A percentile compares a stretch with the other conserved stretches of the same genome.
phyloP scores from a whole-genome alignment of 208 protist species.

The Wallacemonas sp. region DNA sequence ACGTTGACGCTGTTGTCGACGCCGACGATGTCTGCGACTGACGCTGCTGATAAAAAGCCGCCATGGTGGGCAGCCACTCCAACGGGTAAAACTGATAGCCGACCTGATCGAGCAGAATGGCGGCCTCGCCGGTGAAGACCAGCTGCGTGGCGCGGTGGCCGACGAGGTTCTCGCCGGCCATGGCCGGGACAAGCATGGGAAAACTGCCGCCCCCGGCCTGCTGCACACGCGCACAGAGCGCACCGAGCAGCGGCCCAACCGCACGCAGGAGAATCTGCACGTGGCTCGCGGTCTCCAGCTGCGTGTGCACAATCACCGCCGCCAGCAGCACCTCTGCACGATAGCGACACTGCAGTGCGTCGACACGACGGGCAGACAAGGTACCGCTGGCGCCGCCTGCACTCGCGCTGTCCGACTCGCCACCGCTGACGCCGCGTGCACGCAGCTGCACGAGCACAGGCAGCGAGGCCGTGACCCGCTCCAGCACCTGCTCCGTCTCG shows the following conservation, averaged over 20 bases:
- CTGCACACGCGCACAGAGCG: constrained; percentile 21
- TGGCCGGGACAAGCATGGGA: constrained; percentile 22
- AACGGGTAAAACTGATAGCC: constrained; percentile 85
- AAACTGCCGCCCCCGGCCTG: constrained; percentile 23
- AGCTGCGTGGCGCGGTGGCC: constrained; percentile 3
- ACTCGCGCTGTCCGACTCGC: neutral
- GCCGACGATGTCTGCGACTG: too few relatives aligned
- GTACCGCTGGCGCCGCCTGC: too few relatives aligned
- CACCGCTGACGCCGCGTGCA: constrained; percentile 29
- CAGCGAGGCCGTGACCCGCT: constrained; percentile 40
- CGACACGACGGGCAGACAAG: constrained; percentile 41
- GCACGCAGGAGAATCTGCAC: constrained; percentile 69
- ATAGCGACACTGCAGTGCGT: constrained; percentile 56
- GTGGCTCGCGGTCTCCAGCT: constrained; percentile 64
- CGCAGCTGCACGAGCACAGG: constrained; percentile 76
- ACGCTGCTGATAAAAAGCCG: constrained; percentile 12
- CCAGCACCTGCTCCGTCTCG: constrained; percentile 55
- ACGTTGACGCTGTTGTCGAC: neutral
- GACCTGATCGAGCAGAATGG: constrained; percentile 59
- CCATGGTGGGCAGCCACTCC: constrained; percentile 71
- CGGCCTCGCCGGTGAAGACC: constrained; percentile 58
- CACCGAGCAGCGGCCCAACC: constrained; percentile 61
- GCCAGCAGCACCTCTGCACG: constrained; percentile 72
- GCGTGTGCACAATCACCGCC: constrained; percentile 70
- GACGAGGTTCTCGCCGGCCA: too few relatives aligned